Conservation (phyloP, 2,329 filamentous ascomycete species). For the Neopestalotiopsis sp. region DNA sequence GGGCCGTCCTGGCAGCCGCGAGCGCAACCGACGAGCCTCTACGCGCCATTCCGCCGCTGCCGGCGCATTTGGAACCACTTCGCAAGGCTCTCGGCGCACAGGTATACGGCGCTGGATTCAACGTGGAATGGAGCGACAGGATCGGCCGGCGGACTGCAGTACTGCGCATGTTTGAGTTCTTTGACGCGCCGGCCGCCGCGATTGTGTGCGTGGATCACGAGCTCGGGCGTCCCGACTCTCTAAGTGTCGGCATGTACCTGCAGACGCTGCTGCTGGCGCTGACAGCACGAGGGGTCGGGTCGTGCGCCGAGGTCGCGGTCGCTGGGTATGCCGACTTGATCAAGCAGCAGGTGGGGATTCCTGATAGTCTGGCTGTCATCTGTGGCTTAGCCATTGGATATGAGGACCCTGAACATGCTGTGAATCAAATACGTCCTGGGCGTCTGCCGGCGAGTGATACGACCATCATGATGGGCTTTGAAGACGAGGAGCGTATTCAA, state of each 20-base stretch:
- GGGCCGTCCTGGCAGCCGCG: neutral
- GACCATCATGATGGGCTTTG: neutral
- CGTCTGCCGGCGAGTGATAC: constrained; percentile 1
- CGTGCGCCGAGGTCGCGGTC: constrained; percentile 6
- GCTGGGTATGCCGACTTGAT: constrained; percentile 9
- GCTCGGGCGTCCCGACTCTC: constrained; percentile 6
- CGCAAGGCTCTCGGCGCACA: constrained; percentile 12
- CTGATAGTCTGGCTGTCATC: neutral
- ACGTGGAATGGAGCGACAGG: neutral
- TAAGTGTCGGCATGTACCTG: constrained; percentile 10
- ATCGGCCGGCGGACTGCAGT: neutral
- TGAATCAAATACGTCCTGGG: neutral
- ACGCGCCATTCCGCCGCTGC: constrained; percentile 5
- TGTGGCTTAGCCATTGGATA: neutral
- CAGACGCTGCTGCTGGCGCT: constrained; percentile 11
- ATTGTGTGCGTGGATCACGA: constrained; percentile 5
- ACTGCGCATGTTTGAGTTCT: constrained; percentile 12
- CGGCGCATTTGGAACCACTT: constrained; percentile 2
- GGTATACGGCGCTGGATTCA: neutral
- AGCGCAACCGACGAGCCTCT: constrained; percentile 7
- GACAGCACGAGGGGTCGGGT: constrained; percentile 3
- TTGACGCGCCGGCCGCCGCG: constrained; percentile 1
- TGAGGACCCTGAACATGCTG: neutral
- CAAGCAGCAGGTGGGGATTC: neutral
- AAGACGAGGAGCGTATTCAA: neutral